Base-by-base conservation (phyloP, 139 green algal genomes). In the Chlamydomonas schloesseri region DNA sequence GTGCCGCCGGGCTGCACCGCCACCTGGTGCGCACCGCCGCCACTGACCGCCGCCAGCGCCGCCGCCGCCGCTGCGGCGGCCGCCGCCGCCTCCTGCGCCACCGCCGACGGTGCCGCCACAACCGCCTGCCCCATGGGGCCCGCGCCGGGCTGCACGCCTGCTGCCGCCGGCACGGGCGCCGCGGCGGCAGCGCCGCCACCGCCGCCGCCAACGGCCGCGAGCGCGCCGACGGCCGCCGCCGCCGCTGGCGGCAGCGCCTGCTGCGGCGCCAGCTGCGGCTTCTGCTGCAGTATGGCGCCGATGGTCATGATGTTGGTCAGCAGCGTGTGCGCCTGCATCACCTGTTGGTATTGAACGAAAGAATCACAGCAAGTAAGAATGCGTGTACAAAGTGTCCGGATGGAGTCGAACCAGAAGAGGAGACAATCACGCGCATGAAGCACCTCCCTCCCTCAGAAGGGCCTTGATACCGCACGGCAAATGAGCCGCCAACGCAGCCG, bases 231-330 rank as follows among this genome's bases (percentile, higher is more conserved):
- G 42, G 42, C 42, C 8, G 64, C 64, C 29, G n/a, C n/a, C n/a
- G 29, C 29, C 64, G 13, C 6, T 29, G n/a, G 64, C n/a, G 64
- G 26, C 34, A 10, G 33, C 33, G 17, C 36, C 24, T 24, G 53
- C 62, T 83, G 76, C 60, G 21, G 60, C 64, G 78, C 78, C n/a
- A 84, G 78, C 64, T 84, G 64, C 34, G 78, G 78, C 78, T 84
- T 74, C 78, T 84, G 78, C 78, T 84, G 78, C 64, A 84, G 64
- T 64, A 84, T 84, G 37, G 78, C 78, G 20, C 78, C 78, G 46
- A 84, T 74, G 37, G 78, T 84, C 64, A 84, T 84, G 37, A 84
- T 84, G 62, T 84, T 84, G 62, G 64, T 34, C 47, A 84, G 78
- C 62, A 84, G 78, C 46, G 78, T 64, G 46, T 84, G 78, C 62